Conservation (phyloP, 495 filamentous ascomycete species). For the Echria macrotheca region DNA sequence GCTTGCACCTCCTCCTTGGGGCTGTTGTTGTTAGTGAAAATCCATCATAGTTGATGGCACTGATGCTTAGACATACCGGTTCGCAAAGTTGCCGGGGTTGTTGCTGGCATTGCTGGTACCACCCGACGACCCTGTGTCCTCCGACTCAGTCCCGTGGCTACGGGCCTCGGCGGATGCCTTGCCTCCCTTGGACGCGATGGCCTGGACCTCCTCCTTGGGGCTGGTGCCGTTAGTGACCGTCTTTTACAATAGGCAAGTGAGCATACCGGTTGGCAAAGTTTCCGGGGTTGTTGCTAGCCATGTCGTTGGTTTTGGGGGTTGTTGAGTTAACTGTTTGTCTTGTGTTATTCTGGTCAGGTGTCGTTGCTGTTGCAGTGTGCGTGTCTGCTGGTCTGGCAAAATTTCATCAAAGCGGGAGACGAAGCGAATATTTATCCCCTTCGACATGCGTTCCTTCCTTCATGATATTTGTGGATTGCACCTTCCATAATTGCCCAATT, state of each 20-base stretch:
- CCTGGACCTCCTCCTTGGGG: slow-evolving; percentile 52
- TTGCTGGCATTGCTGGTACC: slow-evolving; percentile 26
- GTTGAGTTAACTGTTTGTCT: not conserved
- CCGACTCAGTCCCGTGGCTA: slow-evolving; percentile 21
- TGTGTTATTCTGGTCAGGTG: not conserved
- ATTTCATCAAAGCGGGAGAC: not conserved
- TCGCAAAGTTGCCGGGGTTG: slow-evolving; percentile 62
- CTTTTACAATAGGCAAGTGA: too few species aligned
- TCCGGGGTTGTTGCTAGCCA: slow-evolving; percentile 11
- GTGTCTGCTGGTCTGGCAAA: too few species aligned
- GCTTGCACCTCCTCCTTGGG: slow-evolving; percentile 25
- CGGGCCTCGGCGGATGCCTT: too few species aligned
- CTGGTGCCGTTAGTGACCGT: too few species aligned
- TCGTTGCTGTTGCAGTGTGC: too few species aligned
- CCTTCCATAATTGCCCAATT: not conserved
- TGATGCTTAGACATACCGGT: slow-evolving; percentile 32
- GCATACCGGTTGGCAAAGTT: slow-evolving; percentile 11
- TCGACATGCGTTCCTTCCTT: not conserved
- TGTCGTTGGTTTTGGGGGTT: not conserved
- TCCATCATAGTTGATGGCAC: not conserved
- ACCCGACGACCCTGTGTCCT: too few species aligned
- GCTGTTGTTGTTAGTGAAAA: not conserved
- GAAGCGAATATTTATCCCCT: not conserved
- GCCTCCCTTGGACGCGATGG: slow-evolving; percentile 50
- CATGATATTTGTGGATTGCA: not conserved